phyloP scores from a whole-genome alignment of 2,329 filamentous ascomycete species.

The Triangularia setosa region DNA sequence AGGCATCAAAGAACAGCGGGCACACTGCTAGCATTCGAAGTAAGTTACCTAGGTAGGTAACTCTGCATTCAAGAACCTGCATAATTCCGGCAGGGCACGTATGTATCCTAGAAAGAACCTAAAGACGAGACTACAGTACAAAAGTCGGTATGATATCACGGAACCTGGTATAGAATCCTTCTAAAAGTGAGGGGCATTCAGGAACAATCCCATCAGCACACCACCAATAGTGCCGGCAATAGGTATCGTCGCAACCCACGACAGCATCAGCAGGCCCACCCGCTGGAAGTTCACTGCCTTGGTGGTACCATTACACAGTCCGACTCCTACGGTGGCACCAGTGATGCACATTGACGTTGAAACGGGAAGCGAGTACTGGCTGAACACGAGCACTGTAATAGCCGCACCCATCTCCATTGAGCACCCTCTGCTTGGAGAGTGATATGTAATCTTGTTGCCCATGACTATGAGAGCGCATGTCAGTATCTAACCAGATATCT shows the following conservation, averaged over 20 bases:
- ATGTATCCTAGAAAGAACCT: too few relatives aligned
- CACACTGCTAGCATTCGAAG: too few relatives aligned
- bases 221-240: slow-evolving; percentile 56
- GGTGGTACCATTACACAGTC: slow-evolving; percentile 68
- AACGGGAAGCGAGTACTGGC: slow-evolving; percentile 69
- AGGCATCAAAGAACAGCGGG: too few relatives aligned
- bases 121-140: neutral
- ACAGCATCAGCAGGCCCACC: slow-evolving; percentile 62
- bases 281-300: slow-evolving; percentile 75
- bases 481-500: neutral
- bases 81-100: too few relatives aligned
- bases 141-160: neutral
- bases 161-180: neutral
- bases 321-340: slow-evolving; percentile 72
- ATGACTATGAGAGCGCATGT: slow-evolving; percentile 50
- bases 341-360: slow-evolving; percentile 79
- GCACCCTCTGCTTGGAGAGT: slow-evolving; percentile 52
- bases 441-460: slow-evolving; percentile 77
- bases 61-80: too few relatives aligned
- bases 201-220: slow-evolving; percentile 43
- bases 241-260: slow-evolving; percentile 64
- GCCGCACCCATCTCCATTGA: slow-evolving; percentile 80
- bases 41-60: too few relatives aligned
- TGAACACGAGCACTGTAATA: slow-evolving; percentile 72
- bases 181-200: slow-evolving; percentile 56